Percentiles rank a stretch among this genome's conserved stretches.
These are phyloP conservation scores for Gleditsia sinensis DNA, from an alignment of 306 rosid genomes.

Conservation along the genomic window DNA sequence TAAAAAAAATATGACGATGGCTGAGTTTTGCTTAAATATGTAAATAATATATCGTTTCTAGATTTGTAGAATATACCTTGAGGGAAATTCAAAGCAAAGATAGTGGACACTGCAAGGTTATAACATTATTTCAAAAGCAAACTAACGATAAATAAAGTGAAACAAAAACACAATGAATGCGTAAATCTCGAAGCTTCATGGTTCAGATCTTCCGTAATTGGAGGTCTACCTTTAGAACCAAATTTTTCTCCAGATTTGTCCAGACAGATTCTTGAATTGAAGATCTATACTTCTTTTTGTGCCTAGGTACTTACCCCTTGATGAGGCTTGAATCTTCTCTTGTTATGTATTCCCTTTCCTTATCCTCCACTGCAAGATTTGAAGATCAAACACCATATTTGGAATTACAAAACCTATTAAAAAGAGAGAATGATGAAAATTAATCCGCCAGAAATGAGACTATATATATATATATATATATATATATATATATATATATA, in stretches of 20 bases:
- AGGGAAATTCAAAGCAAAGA: slow-evolving; percentile 4
- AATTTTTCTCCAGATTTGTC: neutral
- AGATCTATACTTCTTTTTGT: no score
- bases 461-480: no score
- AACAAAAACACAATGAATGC: neutral
- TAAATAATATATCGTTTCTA: no score
- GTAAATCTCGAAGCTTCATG: neutral
- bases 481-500: no score
- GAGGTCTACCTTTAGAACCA: no score
- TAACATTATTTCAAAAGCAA: neutral
- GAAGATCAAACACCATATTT: neutral
- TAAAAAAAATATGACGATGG: neutral
- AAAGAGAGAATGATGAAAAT: neutral
- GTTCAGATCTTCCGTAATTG: neutral
- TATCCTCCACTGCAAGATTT: no score
- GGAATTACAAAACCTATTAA: neutral
- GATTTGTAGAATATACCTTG: neutral
- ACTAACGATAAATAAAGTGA: neutral
- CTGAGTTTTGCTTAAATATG: no score
- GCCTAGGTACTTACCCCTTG: no score
- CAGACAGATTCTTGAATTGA: neutral
- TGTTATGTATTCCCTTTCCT: neutral
- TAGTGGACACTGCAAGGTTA: neutral
- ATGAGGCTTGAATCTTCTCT: neutral
- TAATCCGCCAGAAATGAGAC: neutral